Evolutionary conservation across 1,284 basidiomycete genomes (phyloP), one percentile per base, ranked within the genome.

Genomic region (Puccinia hordei): DNA sequence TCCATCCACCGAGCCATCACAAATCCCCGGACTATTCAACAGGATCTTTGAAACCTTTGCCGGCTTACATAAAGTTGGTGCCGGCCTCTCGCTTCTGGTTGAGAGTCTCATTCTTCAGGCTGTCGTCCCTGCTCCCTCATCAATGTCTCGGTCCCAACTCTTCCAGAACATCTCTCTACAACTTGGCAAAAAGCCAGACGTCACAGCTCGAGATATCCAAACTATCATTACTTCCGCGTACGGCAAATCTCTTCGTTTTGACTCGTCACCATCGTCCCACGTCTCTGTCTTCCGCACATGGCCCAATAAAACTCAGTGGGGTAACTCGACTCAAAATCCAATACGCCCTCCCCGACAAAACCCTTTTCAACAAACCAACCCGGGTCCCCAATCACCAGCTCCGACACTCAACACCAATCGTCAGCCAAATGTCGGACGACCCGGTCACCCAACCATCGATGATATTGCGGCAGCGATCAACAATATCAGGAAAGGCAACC

Each of bases 161-260:
- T 69, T 69, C 13, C 66, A 69, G 41, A 69, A 69, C 24, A 69
- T 69, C 2, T 69, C 66, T 0, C 3, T 69, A 9, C 66, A 69
- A 51, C n/a, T 69, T 1, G 13, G 17, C 2, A 22, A 5, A 1
- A 49, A 33, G 17, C 0, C 19, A 5, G 22, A 69, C 0, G 15
- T 49, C 24, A 49, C 66, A 2, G 44, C 44, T 9, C 44, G 44
- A 1, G 66, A 69, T 3, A 30, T 69, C 0, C 44, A 69, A 22
- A 30, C 41, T 49, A 69, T 69, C 66, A 46, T 69, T 51, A 69
- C 44, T 24, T 69, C 17, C 0, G 44, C 44, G 4, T 69, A 69
- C 44, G 66, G 66, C 13, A n/a, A 69, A 10, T 6, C n/a, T 0
- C 9, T 30, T 5, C n/a, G 30, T 0, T 49, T 69, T 51, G 66